These are phyloP conservation scores for Coelastrella sp. DNA, from an alignment of 139 green algal species.

Conservation along the genomic window DNA sequence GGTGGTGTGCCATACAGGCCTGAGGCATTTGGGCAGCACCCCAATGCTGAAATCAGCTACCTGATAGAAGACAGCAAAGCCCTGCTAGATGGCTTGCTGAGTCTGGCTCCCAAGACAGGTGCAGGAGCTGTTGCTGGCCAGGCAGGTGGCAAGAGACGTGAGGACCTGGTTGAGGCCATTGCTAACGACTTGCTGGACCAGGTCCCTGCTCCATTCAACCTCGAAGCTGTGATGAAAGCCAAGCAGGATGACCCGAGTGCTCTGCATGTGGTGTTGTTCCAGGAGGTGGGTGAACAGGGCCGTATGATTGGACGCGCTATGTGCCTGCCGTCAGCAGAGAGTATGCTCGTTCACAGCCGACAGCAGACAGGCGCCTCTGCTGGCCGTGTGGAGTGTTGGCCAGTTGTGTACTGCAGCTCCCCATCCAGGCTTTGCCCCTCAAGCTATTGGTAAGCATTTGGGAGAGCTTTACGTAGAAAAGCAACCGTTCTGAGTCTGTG, in stretches of 20 bases:
- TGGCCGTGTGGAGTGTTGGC: no score
- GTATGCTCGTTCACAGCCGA: no score
- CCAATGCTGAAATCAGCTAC: constrained; percentile 93
- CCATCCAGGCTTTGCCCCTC: no score
- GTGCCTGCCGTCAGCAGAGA: background rate
- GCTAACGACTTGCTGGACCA: constrained; percentile 76
- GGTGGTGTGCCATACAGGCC: constrained; percentile 52
- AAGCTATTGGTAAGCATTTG: no score
- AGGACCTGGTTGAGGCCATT: constrained; percentile 80
- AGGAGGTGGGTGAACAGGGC: constrained; percentile 50
- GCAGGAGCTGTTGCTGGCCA: background rate
- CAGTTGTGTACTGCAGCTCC: no score
- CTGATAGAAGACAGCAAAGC: constrained; percentile 84
- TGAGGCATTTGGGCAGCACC: constrained; percentile 92
- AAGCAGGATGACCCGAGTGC: constrained; percentile 84
- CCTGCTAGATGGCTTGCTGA: constrained; percentile 80
- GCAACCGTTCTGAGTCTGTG: background rate
- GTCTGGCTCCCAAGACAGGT: constrained; percentile 69
- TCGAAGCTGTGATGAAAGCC: constrained; percentile 82
- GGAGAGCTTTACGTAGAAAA: no score
- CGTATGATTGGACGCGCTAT: background rate
- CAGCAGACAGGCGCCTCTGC: no score
- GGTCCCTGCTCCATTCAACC: constrained; percentile 81
- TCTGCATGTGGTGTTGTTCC: constrained; percentile 91
- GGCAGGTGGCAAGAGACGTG: constrained; percentile 23